A percentile compares a stretch with the other conserved stretches of the same genome.
phyloP scores from a whole-genome alignment of 805 yeast species.

The Hanseniaspora guilliermondii region DNA sequence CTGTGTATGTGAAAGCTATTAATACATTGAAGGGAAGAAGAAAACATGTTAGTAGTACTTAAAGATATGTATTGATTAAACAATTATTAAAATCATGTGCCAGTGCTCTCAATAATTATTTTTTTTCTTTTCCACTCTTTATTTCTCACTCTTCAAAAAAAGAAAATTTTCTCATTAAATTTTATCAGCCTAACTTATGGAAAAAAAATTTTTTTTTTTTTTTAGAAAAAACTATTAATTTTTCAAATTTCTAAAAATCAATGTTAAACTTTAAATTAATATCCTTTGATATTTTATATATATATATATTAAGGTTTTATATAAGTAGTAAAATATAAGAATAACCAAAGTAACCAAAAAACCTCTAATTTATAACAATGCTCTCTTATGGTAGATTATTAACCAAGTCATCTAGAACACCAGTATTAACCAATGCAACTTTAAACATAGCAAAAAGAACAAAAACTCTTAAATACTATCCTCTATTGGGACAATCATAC shows the following conservation, averaged over 20 bases:
- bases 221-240: too few relatives aligned
- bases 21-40: slow-evolving; percentile 34
- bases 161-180: too few relatives aligned
- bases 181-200: too few relatives aligned
- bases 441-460: not conserved
- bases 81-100: too few relatives aligned
- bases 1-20: slow-evolving; percentile 30
- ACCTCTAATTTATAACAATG: not conserved
- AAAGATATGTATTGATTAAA: not conserved
- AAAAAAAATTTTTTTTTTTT: too few relatives aligned
- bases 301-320: not conserved
- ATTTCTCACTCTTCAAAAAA: too few relatives aligned
- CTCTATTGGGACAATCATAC: slow-evolving; percentile 10
- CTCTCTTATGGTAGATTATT: not conserved
- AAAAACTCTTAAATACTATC: slow-evolving; percentile 1
- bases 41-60: slow-evolving; percentile 20
- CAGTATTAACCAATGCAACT: not conserved
- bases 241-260: too few relatives aligned
- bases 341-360: not conserved
- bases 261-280: too few relatives aligned
- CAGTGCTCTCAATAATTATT: too few relatives aligned
- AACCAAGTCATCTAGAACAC: not conserved
- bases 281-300: too few relatives aligned
- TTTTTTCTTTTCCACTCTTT: too few relatives aligned
- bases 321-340: not conserved